Percentiles rank a stretch among this genome's conserved stretches.
phyloP scores from a whole-genome alignment of 768 basidiomycete species.

The Cystofilobasidium bisporidii region DNA sequence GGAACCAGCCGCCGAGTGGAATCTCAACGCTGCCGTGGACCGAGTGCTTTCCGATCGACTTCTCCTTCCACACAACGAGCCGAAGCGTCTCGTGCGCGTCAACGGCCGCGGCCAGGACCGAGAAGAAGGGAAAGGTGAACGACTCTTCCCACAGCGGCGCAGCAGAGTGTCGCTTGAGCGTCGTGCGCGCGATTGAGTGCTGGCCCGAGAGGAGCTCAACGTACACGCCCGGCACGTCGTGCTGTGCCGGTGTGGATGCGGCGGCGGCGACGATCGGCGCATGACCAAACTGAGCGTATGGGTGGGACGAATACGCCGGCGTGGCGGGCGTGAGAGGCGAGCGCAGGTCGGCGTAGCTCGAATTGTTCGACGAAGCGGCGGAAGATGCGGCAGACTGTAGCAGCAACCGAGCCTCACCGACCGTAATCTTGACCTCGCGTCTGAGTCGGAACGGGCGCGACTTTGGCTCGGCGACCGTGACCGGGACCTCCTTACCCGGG shows the following conservation, averaged over 20 bases:
- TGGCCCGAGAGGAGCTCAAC: conserved; percentile 9
- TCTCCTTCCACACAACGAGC: conserved; percentile 12
- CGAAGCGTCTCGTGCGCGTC: conserved; percentile 1
- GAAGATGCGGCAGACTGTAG: conserved; percentile 31
- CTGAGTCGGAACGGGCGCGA: conserved; percentile 1
- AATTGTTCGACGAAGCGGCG: neutral
- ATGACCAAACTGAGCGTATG: neutral
- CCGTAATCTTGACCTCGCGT: neutral
- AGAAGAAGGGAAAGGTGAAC: conserved; percentile 8
- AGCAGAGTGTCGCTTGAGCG: neutral
- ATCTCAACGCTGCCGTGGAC: neutral
- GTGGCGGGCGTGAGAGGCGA: neutral
- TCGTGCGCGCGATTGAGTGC: neutral
- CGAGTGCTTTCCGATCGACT: conserved; percentile 5
- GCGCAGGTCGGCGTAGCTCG: neutral
- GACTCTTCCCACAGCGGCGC: conserved; percentile 4
- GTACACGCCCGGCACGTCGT: neutral
- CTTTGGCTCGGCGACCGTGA: neutral
- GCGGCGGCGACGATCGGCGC: conserved; percentile 39
- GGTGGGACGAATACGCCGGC: conserved; percentile 39
- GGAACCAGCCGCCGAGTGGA: neutral
- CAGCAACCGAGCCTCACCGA: conserved; percentile 42
- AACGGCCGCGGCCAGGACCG: neutral
- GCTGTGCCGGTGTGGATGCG: conserved; percentile 46
- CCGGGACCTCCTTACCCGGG: too few relatives aligned